Evolutionary conservation across 202 grass and related monocot species (phyloP).

Genomic region (Setaria italica): DNA sequence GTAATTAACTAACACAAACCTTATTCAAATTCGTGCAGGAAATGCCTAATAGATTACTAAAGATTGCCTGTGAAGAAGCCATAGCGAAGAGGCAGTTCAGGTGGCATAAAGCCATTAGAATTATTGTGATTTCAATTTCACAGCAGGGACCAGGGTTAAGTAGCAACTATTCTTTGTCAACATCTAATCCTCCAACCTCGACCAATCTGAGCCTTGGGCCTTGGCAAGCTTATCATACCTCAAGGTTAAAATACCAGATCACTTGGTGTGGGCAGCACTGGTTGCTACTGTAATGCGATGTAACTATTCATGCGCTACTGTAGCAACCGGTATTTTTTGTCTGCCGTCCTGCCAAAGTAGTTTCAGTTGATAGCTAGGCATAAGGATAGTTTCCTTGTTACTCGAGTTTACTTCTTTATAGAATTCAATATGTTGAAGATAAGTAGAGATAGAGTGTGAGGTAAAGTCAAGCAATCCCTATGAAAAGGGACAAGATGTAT

Average conservation of each 20-base stretch:
- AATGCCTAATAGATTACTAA: conserved; percentile 64
- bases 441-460: neutral
- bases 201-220: neutral
- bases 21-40: conserved; percentile 46
- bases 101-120: conserved; percentile 73
- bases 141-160: conserved; percentile 36
- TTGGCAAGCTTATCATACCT: no score
- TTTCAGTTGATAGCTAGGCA: neutral
- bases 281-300: neutral
- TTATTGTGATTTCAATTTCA: conserved; percentile 62
- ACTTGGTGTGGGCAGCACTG: neutral
- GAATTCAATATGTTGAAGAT: neutral
- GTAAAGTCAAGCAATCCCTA: neutral
- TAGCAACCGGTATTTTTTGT: neutral
- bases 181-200: conserved; percentile 58
- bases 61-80: conserved; percentile 60
- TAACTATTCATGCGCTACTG: neutral
- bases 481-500: neutral
- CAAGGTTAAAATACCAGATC: no score
- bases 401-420: neutral
- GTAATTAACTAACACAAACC: neutral
- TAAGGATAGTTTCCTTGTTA: neutral
- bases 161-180: conserved; percentile 53
- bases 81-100: conserved; percentile 62
- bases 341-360: neutral